Conservation (phyloP, 208 protist genomes). For the Wallacemonas sp. region DNA sequence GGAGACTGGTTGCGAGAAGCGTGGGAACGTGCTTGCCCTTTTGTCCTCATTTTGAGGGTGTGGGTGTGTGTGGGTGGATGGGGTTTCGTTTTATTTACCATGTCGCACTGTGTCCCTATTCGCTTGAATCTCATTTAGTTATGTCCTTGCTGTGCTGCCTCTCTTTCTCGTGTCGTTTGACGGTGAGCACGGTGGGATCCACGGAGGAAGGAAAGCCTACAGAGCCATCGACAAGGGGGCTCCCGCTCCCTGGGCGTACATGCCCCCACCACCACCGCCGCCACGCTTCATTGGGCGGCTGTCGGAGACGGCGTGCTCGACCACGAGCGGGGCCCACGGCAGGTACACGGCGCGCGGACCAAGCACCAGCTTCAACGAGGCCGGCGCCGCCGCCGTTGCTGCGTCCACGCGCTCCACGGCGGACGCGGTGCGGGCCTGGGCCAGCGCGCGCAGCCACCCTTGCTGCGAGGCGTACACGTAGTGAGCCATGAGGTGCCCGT, state of each 20-base stretch:
- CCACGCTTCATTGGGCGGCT: not conserved
- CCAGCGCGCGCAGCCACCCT: slow-evolving; percentile 51
- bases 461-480: slow-evolving; percentile 70
- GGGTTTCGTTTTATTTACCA: too few species aligned
- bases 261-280: not conserved
- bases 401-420: too few species aligned
- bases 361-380: not conserved
- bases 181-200: too few species aligned
- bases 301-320: slow-evolving; percentile 18
- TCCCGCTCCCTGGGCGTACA: not conserved
- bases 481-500: slow-evolving; percentile 39
- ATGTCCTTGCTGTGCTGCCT: too few species aligned
- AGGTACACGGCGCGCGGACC: slow-evolving; percentile 8
- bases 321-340: slow-evolving; percentile 29
- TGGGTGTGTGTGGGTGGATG: too few species aligned
- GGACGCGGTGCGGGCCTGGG: slow-evolving; percentile 20
- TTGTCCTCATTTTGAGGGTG: too few species aligned
- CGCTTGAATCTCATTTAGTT: too few species aligned
- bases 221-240: not conserved
- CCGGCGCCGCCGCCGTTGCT: not conserved
- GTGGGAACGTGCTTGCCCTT: too few species aligned
- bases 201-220: too few species aligned
- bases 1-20: too few species aligned
- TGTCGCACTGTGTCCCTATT: too few species aligned
- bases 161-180: too few species aligned